Evolutionary conservation across 2,329 filamentous ascomycete species (phyloP).

Genomic region (Aureobasidium namibiae): DNA sequence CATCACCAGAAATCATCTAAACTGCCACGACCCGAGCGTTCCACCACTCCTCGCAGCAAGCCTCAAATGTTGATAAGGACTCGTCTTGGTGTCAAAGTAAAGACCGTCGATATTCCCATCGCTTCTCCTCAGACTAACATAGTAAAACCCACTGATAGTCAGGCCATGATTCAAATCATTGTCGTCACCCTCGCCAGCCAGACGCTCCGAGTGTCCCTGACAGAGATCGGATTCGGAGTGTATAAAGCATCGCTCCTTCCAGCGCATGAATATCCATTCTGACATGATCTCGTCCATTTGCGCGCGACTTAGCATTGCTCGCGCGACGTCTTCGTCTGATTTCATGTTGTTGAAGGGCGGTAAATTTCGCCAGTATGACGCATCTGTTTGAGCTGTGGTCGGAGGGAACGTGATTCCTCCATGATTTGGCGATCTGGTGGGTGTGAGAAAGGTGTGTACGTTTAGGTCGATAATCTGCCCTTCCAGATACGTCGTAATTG

Average conservation of each 20-base stretch:
- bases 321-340: constrained; percentile 33
- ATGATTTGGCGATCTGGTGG: constrained; percentile 16
- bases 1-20: constrained; percentile 22
- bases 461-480: constrained; percentile 59
- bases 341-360: constrained; percentile 25
- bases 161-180: constrained; percentile 35
- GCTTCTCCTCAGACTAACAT: constrained; percentile 38
- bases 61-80: constrained; percentile 45
- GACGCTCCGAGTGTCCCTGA: not conserved
- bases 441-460: constrained; percentile 43
- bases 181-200: constrained; percentile 17
- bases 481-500: constrained; percentile 59
- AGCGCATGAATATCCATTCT: constrained; percentile 49
- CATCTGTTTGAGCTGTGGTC: constrained; percentile 34
- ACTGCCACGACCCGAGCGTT: constrained; percentile 31
- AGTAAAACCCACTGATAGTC: constrained; percentile 49
- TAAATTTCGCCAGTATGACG: constrained; percentile 42
- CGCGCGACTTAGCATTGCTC: constrained; percentile 34
- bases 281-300: constrained; percentile 31
- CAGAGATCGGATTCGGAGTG: constrained; percentile 23
- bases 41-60: constrained; percentile 32
- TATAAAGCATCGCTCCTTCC: constrained; percentile 47
- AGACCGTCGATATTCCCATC: constrained; percentile 43
- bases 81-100: constrained; percentile 48
- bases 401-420: constrained; percentile 13